Evolutionary conservation across 1,284 basidiomycete species (phyloP), one percentile per base, ranked within the genome.

Genomic region (Spongiforma sp.): DNA sequence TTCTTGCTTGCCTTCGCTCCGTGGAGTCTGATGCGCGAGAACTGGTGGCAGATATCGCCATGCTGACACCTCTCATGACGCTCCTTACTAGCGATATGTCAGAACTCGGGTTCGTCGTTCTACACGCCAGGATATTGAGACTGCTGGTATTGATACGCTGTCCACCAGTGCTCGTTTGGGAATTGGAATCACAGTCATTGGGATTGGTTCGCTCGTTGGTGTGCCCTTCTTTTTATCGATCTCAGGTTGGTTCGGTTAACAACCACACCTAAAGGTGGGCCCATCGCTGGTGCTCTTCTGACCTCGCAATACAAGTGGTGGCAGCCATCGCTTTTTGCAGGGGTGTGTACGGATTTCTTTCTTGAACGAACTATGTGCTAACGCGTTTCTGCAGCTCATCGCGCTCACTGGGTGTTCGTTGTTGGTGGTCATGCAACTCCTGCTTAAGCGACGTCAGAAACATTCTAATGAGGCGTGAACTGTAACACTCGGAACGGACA

Each of bases 81-180:
- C 43, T 69, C 6, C 71, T 81, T 11, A 78, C 79, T 1, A 67
- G 57, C 21, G 71, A 80, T 56, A 43, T 75, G 19, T 75, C 75
- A 3, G 77, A 69, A 53, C 61, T 75, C 9, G 72, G 73, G 72
- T 73, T 19, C 12, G 73, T 65, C n/a, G 11, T 54, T 28, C 15
- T 11, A 14, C 4, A 14, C 5, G 24, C 36, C 15, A 12, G 2
- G 10, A 7, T 28, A 4, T 41, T 36, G 21, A 2, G 15, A 17
- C 24, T 11, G n/a, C 4, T 21, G 43, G 9, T 24, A 19, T 30
- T 62, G 19, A 64, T 30, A 12, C 2, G 34, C 15, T 1, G 1
- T 41, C 17, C 8, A 11, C 21, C 28, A 75, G 73, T 30, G 74
- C 58, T 26, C 74, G 74, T 26, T 67, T 73, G 62, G 74, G 71